Percentiles rank a stretch among this genome's conserved stretches.
phyloP scores from a whole-genome alignment of 345 rosid species.

The Turnera subulata region DNA sequence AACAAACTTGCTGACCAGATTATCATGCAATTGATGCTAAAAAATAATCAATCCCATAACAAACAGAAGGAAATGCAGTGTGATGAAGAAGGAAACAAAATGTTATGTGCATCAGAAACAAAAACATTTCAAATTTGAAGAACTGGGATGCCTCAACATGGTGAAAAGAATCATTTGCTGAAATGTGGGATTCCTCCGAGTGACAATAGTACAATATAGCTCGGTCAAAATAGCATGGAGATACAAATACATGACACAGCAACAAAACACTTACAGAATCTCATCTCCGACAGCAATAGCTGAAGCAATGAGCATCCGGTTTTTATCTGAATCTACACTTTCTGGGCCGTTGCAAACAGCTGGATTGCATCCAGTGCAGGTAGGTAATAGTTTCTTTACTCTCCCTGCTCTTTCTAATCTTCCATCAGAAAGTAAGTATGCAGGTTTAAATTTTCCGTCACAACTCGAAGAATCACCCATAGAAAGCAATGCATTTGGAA shows the following conservation, averaged over 20 bases:
- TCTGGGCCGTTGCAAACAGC: constrained; percentile 35
- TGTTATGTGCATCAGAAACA: no score
- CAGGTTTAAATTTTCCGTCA: constrained; percentile 77
- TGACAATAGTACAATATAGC: neutral
- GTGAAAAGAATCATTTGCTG: neutral
- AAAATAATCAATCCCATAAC: no score
- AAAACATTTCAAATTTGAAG: neutral
- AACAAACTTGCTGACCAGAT: no score
- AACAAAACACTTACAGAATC: constrained; percentile 81
- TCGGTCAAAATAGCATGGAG: constrained; percentile 7
- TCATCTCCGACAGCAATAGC: constrained; percentile 89
- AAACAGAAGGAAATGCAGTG: no score
- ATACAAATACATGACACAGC: neutral
- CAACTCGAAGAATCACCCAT: constrained; percentile 37
- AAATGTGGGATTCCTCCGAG: neutral
- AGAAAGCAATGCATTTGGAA: constrained; percentile 73
- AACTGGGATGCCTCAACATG: neutral
- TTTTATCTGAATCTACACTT: constrained; percentile 31
- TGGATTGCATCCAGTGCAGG: constrained; percentile 16
- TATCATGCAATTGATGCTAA: no score
- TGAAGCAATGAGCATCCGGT: constrained; percentile 54
- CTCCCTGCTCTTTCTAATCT: constrained; percentile 99
- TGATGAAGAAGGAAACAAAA: no score
- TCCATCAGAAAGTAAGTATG: constrained; percentile 94
- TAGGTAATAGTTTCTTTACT: constrained; percentile 47